Evolutionary conservation across 2,329 filamentous ascomycete genomes (phyloP), one percentile per base, ranked within the genome.

Genomic region (Ploettnerulaceae sp.): DNA sequence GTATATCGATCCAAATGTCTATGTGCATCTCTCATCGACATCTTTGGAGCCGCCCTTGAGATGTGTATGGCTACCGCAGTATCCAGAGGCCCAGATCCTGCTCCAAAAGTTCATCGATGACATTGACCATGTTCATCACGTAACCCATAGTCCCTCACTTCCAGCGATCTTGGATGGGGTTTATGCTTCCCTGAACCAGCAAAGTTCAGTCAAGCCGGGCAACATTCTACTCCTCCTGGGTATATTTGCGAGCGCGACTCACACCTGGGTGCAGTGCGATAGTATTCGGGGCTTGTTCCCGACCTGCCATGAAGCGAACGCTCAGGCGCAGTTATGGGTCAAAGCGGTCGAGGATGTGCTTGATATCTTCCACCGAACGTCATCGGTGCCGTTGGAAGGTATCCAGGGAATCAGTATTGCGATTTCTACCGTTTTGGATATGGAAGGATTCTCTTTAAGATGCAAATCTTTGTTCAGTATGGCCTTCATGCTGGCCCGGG

Each of bases 361-460:
- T 4, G 62, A 67, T 32, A 61, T 63, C 36, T 56, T 61, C n/a
- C 55, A 57, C 48, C 28, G 55, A 51, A 42, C 48, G 34, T 21
- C 47, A 18, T 20, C 14, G 2, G 38, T 47, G 0, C 64, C 64
- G 1, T 51, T 68, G 7, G 64, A 68, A 47, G 63, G 61, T 44
- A 48, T 68, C 5, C 65, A 68, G 51, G 64, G 62, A 0, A 59
- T 61, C 24, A 59, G 64, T 7, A 65, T 69, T 15, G 4, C 60
- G 0, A 48, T 53, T 5, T 68, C 64, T 44, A 49, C 66, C 14
- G 50, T 60, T 28, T 38, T 32, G 9, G 62, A 67, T 31, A 24
- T 63, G 4, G 61, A 66, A 35, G 66, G 66, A 2, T 55, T 66
- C 7, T 60, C 64, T 7, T 46, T 57, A 17, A 60, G 62, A 45